Percentiles rank a stretch among this genome's conserved stretches.
Conservation (phyloP, 371 early-diverging fungal species). For the Vairimorpha apis region DNA sequence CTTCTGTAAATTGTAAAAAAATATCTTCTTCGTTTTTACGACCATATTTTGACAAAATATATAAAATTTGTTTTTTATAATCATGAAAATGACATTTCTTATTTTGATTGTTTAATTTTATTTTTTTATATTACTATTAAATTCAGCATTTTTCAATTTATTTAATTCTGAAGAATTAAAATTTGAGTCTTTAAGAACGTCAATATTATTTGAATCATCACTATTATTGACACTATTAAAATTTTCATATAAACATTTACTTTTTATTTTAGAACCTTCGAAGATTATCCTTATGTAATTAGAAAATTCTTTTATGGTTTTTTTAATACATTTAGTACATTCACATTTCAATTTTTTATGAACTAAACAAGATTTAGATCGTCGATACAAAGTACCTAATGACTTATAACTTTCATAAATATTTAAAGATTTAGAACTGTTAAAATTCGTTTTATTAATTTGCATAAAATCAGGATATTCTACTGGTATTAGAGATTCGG, state of each 20-base stretch:
- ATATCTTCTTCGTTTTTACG: conserved; percentile 1
- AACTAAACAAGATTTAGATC: background rate
- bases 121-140: background rate
- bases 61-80: background rate
- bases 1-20: background rate
- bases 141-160: background rate
- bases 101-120: background rate
- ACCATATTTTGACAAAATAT: background rate
- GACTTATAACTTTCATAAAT: conserved; percentile 68
- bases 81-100: background rate
- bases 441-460: conserved; percentile 64
- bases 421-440: conserved; percentile 64
- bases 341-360: background rate
- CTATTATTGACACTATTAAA: no score
- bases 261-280: background rate
- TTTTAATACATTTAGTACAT: background rate
- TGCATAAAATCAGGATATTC: conserved; percentile 75
- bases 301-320: background rate
- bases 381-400: conserved; percentile 2
- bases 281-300: background rate
- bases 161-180: no score
- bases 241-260: no score
- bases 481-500: conserved; percentile 55
- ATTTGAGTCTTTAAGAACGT: no score
- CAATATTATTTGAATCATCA: no score